These are phyloP conservation scores for Cyclostephanos tholiformis DNA, from an alignment of 108 stramenopile genomes.

Conservation along the genomic window DNA sequence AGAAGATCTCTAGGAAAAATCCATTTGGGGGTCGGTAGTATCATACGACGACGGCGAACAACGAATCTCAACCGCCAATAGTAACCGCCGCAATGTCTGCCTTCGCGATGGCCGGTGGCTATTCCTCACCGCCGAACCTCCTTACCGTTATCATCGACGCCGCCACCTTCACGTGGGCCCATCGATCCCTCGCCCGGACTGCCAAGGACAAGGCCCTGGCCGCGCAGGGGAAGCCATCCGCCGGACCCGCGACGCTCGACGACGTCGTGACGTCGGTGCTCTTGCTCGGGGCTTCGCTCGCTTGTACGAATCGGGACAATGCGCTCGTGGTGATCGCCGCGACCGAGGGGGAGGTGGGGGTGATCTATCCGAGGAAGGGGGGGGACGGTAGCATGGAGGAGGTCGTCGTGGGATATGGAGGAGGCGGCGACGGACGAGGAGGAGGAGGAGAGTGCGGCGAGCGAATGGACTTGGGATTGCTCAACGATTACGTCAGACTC, in stretches of 20 bases:
- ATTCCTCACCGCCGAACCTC: slow-evolving; percentile 26
- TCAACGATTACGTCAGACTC: slow-evolving; percentile 57
- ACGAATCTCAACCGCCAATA: too few species aligned
- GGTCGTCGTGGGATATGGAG: slow-evolving; percentile 47
- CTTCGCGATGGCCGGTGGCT: too few species aligned
- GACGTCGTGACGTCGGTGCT: slow-evolving; percentile 66
- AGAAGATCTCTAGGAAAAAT: too few species aligned
- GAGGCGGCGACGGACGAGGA: background rate
- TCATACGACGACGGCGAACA: too few species aligned
- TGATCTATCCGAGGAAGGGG: slow-evolving; percentile 79
- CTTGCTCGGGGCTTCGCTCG: slow-evolving; percentile 59
- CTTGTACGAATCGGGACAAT: slow-evolving; percentile 63
- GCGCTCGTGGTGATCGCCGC: slow-evolving; percentile 74
- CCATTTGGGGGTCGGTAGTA: too few species aligned
- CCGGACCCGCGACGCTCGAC: slow-evolving; percentile 75
- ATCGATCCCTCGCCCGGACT: slow-evolving; percentile 55
- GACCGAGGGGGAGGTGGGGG: slow-evolving; percentile 63
- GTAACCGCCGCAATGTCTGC: too few species aligned
- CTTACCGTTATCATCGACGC: slow-evolving; percentile 75
- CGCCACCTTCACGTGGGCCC: slow-evolving; percentile 77
- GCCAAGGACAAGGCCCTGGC: slow-evolving; percentile 59
- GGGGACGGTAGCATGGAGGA: slow-evolving; percentile 51
- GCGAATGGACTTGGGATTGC: slow-evolving; percentile 56
- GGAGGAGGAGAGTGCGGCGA: background rate
- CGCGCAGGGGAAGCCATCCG: slow-evolving; percentile 60